phyloP scores from a whole-genome alignment of 192 early-diverging fungal species.

The Haplosporangium gracile region DNA sequence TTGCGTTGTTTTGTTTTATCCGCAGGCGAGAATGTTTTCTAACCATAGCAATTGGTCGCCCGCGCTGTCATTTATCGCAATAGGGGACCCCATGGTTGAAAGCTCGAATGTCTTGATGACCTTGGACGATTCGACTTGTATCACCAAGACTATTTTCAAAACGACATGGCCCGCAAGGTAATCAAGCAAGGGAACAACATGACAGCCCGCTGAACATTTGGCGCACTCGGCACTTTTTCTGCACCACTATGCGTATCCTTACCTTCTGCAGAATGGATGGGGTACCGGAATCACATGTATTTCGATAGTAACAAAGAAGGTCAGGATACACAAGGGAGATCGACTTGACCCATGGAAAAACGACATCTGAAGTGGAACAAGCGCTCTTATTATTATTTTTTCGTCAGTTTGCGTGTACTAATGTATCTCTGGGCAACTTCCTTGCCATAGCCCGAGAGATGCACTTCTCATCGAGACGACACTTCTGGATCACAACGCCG shows the following conservation, averaged over 20 bases:
- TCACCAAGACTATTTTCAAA: constrained; percentile 57
- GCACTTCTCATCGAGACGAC: constrained; percentile 56
- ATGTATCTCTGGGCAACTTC: background rate
- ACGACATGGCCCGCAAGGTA: constrained; percentile 58
- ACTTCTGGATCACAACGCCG: constrained; percentile 54
- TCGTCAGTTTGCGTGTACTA: background rate
- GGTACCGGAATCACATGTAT: background rate
- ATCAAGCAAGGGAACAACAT: background rate
- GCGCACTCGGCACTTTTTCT: background rate
- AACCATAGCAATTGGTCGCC: constrained; percentile 6
- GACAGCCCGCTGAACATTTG: background rate
- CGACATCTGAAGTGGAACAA: background rate
- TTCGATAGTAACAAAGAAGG: background rate
- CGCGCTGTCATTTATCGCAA: background rate
- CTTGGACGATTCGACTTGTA: constrained; percentile 53
- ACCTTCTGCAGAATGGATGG: background rate
- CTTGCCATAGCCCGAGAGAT: constrained; percentile 46
- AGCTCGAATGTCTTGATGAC: constrained; percentile 56
- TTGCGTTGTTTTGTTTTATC: background rate
- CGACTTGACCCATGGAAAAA: constrained; percentile 1
- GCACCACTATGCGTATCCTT: background rate
- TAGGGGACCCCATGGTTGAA: constrained; percentile 59
- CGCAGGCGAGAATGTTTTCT: background rate
- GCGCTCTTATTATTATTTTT: background rate
- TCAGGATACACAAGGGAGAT: background rate